Evolutionary conservation across 805 yeast genomes (phyloP), one percentile per base, ranked within the genome.

Genomic region (Cyberlindnera sargentensis): DNA sequence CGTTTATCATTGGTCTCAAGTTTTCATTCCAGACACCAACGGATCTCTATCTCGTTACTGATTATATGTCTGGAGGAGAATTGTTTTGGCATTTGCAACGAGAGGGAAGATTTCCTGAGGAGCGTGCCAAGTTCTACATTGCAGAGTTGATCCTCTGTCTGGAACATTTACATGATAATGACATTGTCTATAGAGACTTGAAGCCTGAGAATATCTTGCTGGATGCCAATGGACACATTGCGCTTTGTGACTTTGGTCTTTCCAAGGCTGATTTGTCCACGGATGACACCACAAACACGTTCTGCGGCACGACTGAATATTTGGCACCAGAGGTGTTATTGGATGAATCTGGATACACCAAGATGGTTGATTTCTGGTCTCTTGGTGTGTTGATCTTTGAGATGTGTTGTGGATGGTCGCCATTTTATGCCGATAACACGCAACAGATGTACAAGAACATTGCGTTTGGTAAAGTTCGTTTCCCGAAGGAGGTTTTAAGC

Each of bases 331-430:
- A 93, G 65, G 95, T 93, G 15, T 72, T 93, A 53, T 72, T 93
- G 42, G 98, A 93, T 67, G 99, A 93, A 64, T 77, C 86, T 43
- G 99, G 99, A 15, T 93, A 93, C 68, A 93, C 98, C 33, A 89
- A 90, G 65, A 91, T 93, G 98, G 99, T 93, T 48, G 99, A 93
- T 64, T 93, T 93, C 57, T 93, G 99, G 99, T 90, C 98, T 3
- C 70, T 93, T 46, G 99, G 99, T 47, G 99, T 93, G 26, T 71
- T 93, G 46, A 89, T 93, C 37, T 93, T 93, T 65, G 99, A 93
- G 68, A 93, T 93, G 99, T 90, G 98, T 65, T 93, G 98, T 68
- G 99, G 99, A 41, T 93, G 98, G 99, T 85, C 96, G 4, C 99
- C 99, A 43, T 93, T 93, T 64, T 93, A 88, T 59, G 99, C 98